These are phyloP conservation scores for Aspergillus uvarum DNA, from an alignment of 2,329 filamentous ascomycete species.

Conservation along the genomic window DNA sequence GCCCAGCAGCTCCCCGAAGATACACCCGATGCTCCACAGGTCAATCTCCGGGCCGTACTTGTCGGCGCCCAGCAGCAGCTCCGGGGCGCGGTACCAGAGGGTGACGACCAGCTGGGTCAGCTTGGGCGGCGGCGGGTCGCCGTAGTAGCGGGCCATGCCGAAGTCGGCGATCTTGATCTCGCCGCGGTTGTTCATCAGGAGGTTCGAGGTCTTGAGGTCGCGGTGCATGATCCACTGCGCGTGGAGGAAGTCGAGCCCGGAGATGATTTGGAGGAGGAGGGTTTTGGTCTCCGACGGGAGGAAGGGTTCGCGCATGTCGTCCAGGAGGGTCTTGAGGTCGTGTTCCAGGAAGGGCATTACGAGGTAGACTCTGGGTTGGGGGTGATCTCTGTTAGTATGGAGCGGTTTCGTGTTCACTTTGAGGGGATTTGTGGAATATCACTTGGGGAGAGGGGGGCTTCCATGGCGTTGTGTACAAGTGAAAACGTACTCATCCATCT, in stretches of 20 bases:
- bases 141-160: constrained; percentile 91
- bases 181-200: constrained; percentile 92
- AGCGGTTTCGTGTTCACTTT: not conserved
- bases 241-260: constrained; percentile 83
- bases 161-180: constrained; percentile 96
- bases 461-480: too few relatives aligned
- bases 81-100: constrained; percentile 92
- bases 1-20: constrained; percentile 86
- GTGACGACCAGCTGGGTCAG: constrained; percentile 94
- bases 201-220: constrained; percentile 89
- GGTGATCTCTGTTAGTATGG: constrained; percentile 23
- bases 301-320: constrained; percentile 93
- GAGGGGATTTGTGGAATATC: too few relatives aligned
- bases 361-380: constrained; percentile 68
- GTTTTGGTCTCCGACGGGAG: constrained; percentile 90
- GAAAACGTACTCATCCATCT: constrained; percentile 54
- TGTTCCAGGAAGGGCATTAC: constrained; percentile 98
- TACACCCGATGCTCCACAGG: constrained; percentile 95
- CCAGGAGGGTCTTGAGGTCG: constrained; percentile 88
- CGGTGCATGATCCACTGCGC: constrained; percentile 87
- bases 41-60: constrained; percentile 77
- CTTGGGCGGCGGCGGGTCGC: constrained; percentile 73
- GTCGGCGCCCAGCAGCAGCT: constrained; percentile 78
- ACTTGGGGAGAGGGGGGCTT: too few relatives aligned
- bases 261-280: constrained; percentile 76